A percentile compares a stretch with the other conserved stretches of the same genome.
These are phyloP conservation scores for Camellia granthamiana DNA, from an alignment of 148 eudicot species.

Conservation along the genomic window DNA sequence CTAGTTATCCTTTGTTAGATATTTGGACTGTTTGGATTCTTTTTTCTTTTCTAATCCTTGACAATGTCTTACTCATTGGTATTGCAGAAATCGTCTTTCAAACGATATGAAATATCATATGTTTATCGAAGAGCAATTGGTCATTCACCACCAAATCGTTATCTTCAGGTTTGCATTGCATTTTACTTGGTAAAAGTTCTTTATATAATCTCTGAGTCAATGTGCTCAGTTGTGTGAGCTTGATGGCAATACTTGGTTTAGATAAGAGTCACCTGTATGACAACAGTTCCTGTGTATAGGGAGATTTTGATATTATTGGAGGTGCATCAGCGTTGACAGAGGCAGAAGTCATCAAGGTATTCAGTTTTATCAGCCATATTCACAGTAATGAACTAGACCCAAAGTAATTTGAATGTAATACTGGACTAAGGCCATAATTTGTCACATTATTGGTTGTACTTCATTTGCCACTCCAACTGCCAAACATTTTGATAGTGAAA, in stretches of 20 bases:
- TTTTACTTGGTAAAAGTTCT: background rate
- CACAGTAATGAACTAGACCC: too few species aligned
- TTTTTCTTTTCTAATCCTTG: background rate
- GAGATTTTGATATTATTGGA: constrained; percentile 94
- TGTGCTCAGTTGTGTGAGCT: constrained; percentile 8
- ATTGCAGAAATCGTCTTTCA: constrained; percentile 73
- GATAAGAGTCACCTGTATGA: background rate
- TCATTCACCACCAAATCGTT: constrained; percentile 84
- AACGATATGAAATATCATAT: constrained; percentile 80
- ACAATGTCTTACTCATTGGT: background rate
- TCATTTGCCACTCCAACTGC: too few species aligned
- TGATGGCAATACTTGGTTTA: background rate
- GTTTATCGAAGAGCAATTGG: constrained; percentile 90
- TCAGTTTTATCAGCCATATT: background rate
- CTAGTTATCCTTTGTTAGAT: background rate
- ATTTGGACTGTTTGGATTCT: background rate
- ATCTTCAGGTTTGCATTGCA: constrained; percentile 69
- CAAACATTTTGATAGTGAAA: too few species aligned
- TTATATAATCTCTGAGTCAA: background rate
- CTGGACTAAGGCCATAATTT: too few species aligned
- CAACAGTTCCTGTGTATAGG: constrained; percentile 31
- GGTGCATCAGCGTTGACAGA: constrained; percentile 89
- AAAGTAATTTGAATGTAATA: too few species aligned
- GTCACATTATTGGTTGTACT: too few species aligned
- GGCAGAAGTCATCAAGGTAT: constrained; percentile 89